phyloP scores from a whole-genome alignment of 2,329 filamentous ascomycete genomes.

The Fonsecaea monophora region DNA sequence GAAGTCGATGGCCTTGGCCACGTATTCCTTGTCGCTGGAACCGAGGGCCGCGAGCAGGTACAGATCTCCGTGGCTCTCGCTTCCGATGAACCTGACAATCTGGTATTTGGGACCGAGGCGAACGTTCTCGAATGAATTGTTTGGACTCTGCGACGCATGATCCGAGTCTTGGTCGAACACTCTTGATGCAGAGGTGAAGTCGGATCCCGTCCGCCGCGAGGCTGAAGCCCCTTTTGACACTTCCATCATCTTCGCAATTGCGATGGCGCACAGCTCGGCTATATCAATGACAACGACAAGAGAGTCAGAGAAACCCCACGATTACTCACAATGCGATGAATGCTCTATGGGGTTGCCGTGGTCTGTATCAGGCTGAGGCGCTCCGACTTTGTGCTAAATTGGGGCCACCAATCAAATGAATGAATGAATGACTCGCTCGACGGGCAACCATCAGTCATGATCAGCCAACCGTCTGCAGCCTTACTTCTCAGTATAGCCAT shows the following conservation, averaged over 20 bases:
- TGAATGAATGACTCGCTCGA: neutral
- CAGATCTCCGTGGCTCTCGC: neutral
- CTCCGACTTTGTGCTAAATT: neutral
- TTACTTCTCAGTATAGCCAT: no score
- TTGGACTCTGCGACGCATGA: neutral
- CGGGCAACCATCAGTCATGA: no score
- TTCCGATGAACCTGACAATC: neutral
- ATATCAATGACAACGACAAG: neutral
- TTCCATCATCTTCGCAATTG: no score
- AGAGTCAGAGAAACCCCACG: neutral
- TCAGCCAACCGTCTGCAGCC: no score
- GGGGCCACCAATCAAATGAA: constrained; percentile 3
- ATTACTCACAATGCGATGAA: neutral
- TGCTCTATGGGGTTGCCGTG: neutral
- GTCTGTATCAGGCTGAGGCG: neutral
- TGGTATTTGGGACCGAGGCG: neutral
- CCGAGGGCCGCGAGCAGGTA: neutral
- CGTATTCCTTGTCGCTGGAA: neutral
- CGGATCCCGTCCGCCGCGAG: neutral
- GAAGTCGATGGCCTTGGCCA: neutral
- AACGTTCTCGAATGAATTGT: neutral
- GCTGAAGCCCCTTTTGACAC: neutral
- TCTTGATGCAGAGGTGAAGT: neutral
- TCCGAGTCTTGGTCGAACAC: neutral
- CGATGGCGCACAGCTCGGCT: neutral